Evolutionary conservation across 371 early-diverging fungal genomes (phyloP).

Genomic region (Mucor mucedo): DNA sequence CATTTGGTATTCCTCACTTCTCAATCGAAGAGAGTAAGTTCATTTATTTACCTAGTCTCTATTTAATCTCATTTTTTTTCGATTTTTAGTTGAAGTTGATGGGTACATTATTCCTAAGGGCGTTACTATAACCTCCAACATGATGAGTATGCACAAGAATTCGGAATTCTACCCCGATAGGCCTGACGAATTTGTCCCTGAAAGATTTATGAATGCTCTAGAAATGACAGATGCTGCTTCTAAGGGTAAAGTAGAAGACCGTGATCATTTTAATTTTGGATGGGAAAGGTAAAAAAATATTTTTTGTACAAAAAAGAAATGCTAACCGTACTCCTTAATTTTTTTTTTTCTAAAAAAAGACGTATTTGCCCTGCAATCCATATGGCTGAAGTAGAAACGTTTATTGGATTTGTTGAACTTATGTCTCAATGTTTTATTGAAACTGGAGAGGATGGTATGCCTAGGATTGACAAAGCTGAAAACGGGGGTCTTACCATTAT

Average conservation of each 20-base stretch:
- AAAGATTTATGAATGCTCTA: slow-evolving; percentile 10
- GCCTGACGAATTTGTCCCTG: slow-evolving; percentile 13
- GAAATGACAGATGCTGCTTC: slow-evolving; percentile 7
- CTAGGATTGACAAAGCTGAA: not conserved
- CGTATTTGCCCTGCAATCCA: slow-evolving; percentile 26
- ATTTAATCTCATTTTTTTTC: no score
- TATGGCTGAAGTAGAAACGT: slow-evolving; percentile 14
- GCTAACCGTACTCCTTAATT: no score
- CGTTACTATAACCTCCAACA: slow-evolving; percentile 6
- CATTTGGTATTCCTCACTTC: slow-evolving; percentile 18
- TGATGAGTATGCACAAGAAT: slow-evolving; percentile 7
- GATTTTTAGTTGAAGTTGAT: slow-evolving; percentile 10
- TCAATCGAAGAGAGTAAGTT: slow-evolving; percentile 16
- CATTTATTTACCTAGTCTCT: not conserved
- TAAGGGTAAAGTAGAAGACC: slow-evolving; percentile 11
- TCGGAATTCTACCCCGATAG: not conserved
- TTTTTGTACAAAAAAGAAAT: no score
- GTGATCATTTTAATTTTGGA: slow-evolving; percentile 26
- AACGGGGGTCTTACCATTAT: not conserved
- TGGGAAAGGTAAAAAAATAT: slow-evolving; percentile 22
- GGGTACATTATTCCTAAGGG: slow-evolving; percentile 19
- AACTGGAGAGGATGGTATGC: not conserved
- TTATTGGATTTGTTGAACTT: not conserved
- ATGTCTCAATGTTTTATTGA: slow-evolving; percentile 13
- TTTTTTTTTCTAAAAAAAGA: slow-evolving; percentile 4